Percentiles rank a stretch among this genome's conserved stretches.
These are phyloP conservation scores for Sphenostylis stenocarpa DNA, from an alignment of 306 rosid genomes.

Conservation along the genomic window DNA sequence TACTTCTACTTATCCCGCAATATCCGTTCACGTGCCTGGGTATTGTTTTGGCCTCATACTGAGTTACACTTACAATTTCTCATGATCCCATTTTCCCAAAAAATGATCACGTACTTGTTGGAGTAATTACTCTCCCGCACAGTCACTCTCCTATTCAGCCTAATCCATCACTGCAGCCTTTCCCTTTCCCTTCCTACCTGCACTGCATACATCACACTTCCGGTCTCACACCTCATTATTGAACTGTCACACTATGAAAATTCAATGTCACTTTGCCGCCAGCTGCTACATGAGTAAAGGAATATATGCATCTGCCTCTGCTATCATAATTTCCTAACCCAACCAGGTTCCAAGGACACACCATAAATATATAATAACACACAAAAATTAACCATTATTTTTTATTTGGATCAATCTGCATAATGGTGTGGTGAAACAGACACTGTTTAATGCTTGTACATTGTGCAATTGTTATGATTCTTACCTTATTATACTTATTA, in stretches of 20 bases:
- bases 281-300: not conserved
- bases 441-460: too few species aligned
- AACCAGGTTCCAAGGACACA: not conserved
- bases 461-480: too few species aligned
- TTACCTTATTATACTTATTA: too few species aligned
- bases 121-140: slow-evolving; percentile 30
- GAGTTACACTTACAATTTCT: not conserved
- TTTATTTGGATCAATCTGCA: too few species aligned
- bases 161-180: slow-evolving; percentile 46
- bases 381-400: not conserved
- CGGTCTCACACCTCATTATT: slow-evolving; percentile 21
- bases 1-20: slow-evolving; percentile 51
- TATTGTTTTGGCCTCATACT: slow-evolving; percentile 26
- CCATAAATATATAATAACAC: not conserved
- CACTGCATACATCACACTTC: not conserved
- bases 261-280: slow-evolving; percentile 27
- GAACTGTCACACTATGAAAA: slow-evolving; percentile 35
- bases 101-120: slow-evolving; percentile 35
- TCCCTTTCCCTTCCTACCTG: slow-evolving; percentile 35
- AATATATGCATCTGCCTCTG: slow-evolving; percentile 29
- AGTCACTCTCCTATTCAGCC: slow-evolving; percentile 35
- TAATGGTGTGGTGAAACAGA: too few species aligned
- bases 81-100: slow-evolving; percentile 19
- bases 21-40: slow-evolving; percentile 61
- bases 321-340: not conserved